Percentiles rank a stretch among this genome's conserved stretches.
Conservation (phyloP, 2,329 filamentous ascomycete genomes). For the Talaromyces albobiverticillius region DNA sequence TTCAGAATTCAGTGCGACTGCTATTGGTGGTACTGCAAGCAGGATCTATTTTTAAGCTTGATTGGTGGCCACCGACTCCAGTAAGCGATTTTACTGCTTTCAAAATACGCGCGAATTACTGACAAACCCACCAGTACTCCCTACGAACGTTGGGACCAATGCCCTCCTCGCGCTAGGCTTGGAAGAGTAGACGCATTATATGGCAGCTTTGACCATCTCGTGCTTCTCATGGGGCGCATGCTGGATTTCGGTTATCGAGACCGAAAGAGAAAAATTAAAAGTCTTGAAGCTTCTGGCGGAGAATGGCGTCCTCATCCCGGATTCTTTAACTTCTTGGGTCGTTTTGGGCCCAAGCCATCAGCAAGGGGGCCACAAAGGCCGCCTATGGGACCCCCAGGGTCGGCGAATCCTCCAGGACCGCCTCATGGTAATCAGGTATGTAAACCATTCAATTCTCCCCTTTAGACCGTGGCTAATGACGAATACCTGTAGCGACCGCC, state of each 20-base stretch:
- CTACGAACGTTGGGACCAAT: conserved; percentile 78
- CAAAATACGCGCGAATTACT: not conserved
- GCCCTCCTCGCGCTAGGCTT: conserved; percentile 77
- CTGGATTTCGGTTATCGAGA: conserved; percentile 77
- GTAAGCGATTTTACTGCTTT: conserved; percentile 53
- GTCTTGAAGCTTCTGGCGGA: conserved; percentile 58
- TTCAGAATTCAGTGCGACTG: conserved; percentile 82
- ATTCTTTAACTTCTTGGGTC: conserved; percentile 41
- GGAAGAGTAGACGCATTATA: conserved; percentile 76
- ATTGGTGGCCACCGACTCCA: conserved; percentile 80
- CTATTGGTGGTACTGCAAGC: conserved; percentile 95
- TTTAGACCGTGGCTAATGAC: not conserved
- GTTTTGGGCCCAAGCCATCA: conserved; percentile 20
- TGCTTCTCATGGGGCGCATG: conserved; percentile 76
- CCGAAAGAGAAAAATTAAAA: conserved; percentile 70
- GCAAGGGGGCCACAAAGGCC: conserved; percentile 16
- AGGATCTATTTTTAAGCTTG: conserved; percentile 88
- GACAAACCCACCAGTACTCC: conserved; percentile 60
- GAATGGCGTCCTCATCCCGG: conserved; percentile 55
- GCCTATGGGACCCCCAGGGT: not conserved
- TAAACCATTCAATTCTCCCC: too few species aligned
- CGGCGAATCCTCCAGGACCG: not conserved
- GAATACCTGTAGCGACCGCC: not conserved
- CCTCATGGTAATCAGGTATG: not conserved
- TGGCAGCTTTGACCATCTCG: conserved; percentile 83